Evolutionary conservation across 805 yeast genomes (phyloP).

Genomic region (Starmerella vaccinii): DNA sequence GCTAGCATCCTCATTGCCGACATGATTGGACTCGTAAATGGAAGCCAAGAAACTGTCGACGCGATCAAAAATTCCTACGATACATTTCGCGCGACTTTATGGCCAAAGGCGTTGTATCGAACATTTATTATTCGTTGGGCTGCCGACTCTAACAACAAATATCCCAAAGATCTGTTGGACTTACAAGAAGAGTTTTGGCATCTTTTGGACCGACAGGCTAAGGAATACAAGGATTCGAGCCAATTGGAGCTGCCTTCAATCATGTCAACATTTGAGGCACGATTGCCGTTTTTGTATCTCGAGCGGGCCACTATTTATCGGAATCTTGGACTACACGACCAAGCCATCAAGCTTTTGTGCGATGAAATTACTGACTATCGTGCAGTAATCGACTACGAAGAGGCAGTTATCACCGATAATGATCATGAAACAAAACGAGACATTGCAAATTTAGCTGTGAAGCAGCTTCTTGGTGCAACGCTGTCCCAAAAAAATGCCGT

Average conservation of each 20-base stretch:
- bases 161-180: constrained; percentile 14
- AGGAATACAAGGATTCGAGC: constrained; percentile 21
- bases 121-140: not conserved
- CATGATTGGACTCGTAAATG: constrained; percentile 22
- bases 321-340: constrained; percentile 29
- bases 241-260: constrained; percentile 6
- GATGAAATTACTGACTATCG: constrained; percentile 30
- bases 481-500: not conserved
- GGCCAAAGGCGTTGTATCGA: constrained; percentile 31
- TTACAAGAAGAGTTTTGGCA: constrained; percentile 19
- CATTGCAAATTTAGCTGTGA: constrained; percentile 8
- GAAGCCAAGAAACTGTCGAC: too few relatives aligned
- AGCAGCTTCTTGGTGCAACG: not conserved
- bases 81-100: constrained; percentile 23
- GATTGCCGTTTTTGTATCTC: constrained; percentile 23
- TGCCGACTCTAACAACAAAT: not conserved
- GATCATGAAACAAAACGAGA: not conserved
- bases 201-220: not conserved
- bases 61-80: constrained; percentile 23
- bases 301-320: constrained; percentile 31
- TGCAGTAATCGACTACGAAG: constrained; percentile 28
- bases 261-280: constrained; percentile 24
- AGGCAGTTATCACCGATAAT: not conserved
- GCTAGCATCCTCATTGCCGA: constrained; percentile 31
- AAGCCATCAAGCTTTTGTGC: constrained; percentile 28